These are phyloP conservation scores for Radiomyces spectabilis DNA, from an alignment of 192 early-diverging fungal species.

Conservation along the genomic window DNA sequence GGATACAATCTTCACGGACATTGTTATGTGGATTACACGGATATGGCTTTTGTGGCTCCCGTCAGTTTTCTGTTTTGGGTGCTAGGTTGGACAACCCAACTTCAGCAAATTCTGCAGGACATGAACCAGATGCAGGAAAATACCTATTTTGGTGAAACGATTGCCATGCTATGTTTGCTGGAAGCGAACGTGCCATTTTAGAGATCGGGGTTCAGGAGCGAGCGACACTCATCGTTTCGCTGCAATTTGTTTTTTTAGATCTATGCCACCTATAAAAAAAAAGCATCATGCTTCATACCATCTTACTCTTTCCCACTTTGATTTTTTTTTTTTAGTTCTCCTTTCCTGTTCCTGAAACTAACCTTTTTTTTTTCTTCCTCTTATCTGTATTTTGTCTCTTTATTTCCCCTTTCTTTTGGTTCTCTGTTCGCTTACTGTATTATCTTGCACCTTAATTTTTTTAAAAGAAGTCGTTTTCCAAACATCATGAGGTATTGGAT, in stretches of 20 bases:
- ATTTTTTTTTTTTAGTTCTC: background rate
- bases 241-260: too few species aligned
- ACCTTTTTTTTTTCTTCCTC: conserved; percentile 2
- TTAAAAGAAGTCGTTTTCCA: too few species aligned
- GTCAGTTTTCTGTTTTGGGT: conserved; percentile 43
- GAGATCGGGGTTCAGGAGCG: too few species aligned
- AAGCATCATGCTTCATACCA: background rate
- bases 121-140: conserved; percentile 42
- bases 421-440: too few species aligned
- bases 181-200: conserved; percentile 39
- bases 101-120: conserved; percentile 19
- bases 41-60: conserved; percentile 46
- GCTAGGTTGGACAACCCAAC: conserved; percentile 29
- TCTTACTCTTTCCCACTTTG: background rate
- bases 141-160: conserved; percentile 48
- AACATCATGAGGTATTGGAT: too few species aligned
- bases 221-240: too few species aligned
- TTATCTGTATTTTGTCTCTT: background rate
- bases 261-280: background rate
- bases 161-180: conserved; percentile 43
- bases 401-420: background rate
- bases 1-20: conserved; percentile 42
- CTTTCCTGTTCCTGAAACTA: background rate
- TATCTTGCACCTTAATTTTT: too few species aligned
- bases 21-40: conserved; percentile 33